phyloP scores from a whole-genome alignment of 768 basidiomycete species.

The Leccinum fibrillosum region DNA sequence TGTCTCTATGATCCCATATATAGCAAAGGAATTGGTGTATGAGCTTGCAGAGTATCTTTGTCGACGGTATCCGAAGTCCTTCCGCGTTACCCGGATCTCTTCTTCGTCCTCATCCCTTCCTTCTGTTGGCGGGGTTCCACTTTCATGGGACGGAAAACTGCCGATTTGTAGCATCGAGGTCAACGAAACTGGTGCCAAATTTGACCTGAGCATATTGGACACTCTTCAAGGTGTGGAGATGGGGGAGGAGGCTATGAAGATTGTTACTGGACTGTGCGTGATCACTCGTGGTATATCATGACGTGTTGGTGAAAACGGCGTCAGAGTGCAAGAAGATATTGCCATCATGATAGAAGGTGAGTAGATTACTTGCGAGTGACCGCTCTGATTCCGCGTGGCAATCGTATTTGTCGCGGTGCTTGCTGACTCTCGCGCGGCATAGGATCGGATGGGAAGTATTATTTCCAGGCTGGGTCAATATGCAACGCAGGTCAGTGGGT shows the following conservation, averaged over 20 bases:
- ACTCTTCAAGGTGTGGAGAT: conserved; percentile 19
- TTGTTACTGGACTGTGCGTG: conserved; percentile 60
- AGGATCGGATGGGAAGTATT: conserved; percentile 67
- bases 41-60: conserved; percentile 67
- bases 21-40: conserved; percentile 65
- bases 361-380: conserved; percentile 14
- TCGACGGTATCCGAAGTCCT: conserved; percentile 57
- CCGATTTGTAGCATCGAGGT: conserved; percentile 53
- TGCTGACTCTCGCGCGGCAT: conserved; percentile 20
- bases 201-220: conserved; percentile 42
- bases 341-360: conserved; percentile 61
- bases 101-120: conserved; percentile 9
- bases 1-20: not conserved
- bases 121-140: conserved; percentile 22
- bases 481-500: conserved; percentile 51
- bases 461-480: conserved; percentile 73
- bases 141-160: conserved; percentile 41
- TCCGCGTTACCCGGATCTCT: conserved; percentile 42
- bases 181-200: conserved; percentile 44
- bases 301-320: conserved; percentile 6
- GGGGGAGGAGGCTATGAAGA: conserved; percentile 53
- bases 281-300: not conserved
- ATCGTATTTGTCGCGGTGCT: conserved; percentile 14
- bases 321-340: conserved; percentile 54
- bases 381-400: conserved; percentile 4